A percentile compares a stretch with the other conserved stretches of the same genome.
Evolutionary conservation across 257 asterid species (phyloP).

Genomic region (Knoxia roxburghii): DNA sequence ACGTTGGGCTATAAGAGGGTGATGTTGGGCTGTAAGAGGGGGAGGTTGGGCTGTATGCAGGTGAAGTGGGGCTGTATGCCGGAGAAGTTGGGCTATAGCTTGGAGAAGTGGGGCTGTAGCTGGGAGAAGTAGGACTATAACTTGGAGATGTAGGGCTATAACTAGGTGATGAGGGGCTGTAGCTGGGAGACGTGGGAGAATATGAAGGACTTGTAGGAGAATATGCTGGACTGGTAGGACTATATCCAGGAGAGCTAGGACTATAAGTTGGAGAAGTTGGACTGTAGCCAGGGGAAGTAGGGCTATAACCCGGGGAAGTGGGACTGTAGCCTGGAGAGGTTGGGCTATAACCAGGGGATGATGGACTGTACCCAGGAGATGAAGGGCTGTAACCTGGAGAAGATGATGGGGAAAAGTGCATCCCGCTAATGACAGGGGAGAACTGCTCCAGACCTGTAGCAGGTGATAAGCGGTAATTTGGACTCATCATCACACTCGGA

Average conservation of each 20-base stretch:
- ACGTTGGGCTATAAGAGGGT: constrained; percentile 81
- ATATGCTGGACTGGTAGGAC: constrained; percentile 91
- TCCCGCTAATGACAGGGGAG: constrained; percentile 77
- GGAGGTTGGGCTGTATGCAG: constrained; percentile 78
- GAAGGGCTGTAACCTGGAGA: constrained; percentile 92
- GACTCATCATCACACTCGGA: constrained; percentile 71
- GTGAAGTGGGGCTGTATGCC: constrained; percentile 73
- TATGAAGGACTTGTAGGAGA: constrained; percentile 91
- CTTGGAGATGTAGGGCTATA: constrained; percentile 84
- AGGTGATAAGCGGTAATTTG: constrained; percentile 73
- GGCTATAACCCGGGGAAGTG: constrained; percentile 57
- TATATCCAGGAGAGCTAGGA: constrained; percentile 90
- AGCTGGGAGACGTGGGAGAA: constrained; percentile 86
- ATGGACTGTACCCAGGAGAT: constrained; percentile 82
- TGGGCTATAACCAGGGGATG: constrained; percentile 85
- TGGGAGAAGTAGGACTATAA: constrained; percentile 76
- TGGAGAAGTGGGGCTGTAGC: constrained; percentile 83
- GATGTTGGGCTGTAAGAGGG: constrained; percentile 90
- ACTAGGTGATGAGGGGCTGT: constrained; percentile 82
- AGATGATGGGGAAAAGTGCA: constrained; percentile 74
- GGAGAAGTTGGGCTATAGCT: constrained; percentile 87
- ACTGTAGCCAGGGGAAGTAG: constrained; percentile 70
- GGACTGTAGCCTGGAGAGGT: constrained; percentile 90
- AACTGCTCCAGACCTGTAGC: constrained; percentile 66
- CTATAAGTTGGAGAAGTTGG: constrained; percentile 80